phyloP scores from a whole-genome alignment of 140 eudicot genomes.

The Stevia rebaudiana region DNA sequence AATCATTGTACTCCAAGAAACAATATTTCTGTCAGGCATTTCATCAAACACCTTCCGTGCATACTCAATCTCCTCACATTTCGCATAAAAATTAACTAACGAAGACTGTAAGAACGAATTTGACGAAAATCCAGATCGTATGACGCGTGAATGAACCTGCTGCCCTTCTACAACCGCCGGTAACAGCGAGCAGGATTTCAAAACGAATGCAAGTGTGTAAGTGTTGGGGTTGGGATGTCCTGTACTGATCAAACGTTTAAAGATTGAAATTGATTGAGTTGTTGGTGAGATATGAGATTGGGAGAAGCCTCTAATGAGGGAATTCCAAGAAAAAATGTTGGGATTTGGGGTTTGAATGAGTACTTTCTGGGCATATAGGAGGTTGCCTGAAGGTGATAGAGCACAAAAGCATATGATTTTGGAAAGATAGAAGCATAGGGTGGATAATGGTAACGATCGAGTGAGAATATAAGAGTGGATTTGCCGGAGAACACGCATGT shows the following conservation, averaged over 20 bases:
- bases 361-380: slow-evolving; percentile 33
- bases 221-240: slow-evolving; percentile 35
- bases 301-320: slow-evolving; percentile 38
- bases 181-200: slow-evolving; percentile 40
- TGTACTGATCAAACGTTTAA: slow-evolving; percentile 31
- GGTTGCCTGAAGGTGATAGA: slow-evolving; percentile 29
- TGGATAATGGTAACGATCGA: slow-evolving; percentile 31
- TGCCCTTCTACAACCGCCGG: slow-evolving; percentile 38
- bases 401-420: slow-evolving; percentile 48
- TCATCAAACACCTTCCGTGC: slow-evolving; percentile 46
- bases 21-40: slow-evolving; percentile 31
- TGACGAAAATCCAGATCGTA: slow-evolving; percentile 36
- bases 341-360: slow-evolving; percentile 43
- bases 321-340: slow-evolving; percentile 40
- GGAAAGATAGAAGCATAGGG: slow-evolving; percentile 41
- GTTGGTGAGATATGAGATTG: slow-evolving; percentile 20
- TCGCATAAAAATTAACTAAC: slow-evolving; percentile 40
- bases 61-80: slow-evolving; percentile 42
- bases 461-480: slow-evolving; percentile 56
- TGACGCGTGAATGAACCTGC: slow-evolving; percentile 45
- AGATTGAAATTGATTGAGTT: slow-evolving; percentile 35
- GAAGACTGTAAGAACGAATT: slow-evolving; percentile 36
- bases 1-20: slow-evolving; percentile 66
- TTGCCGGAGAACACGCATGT: slow-evolving; percentile 48
- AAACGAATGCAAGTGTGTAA: slow-evolving; percentile 39